Base-by-base conservation (phyloP, 2,329 filamentous ascomycete genomes). In the Diaporthe longicolla region DNA sequence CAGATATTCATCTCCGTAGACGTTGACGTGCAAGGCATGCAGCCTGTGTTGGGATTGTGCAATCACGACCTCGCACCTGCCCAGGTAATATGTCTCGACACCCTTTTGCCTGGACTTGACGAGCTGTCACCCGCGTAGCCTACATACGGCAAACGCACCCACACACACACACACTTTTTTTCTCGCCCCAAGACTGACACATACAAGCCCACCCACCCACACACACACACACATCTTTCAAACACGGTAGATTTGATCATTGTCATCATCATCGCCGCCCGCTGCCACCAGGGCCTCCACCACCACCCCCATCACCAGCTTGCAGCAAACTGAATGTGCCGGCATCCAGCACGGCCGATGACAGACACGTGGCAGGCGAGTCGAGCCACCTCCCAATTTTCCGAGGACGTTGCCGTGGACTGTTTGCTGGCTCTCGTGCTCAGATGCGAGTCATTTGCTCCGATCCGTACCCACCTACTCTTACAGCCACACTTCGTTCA, bases 381-480 rank as follows among this genome's bases (percentile, higher is more conserved):
- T 68, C 63, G 63, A 68, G 48, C 63, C 63, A 68, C 48, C 48
- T 68, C n/a, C 63, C 48, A 68, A 68, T 68, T 54, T 40, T 54
- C 63, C 45, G 63, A 68, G 7, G n/a, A 5, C 35, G 63, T 29
- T 68, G 45, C 63, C 48, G 37, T 26, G 48, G 70, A 71, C 32
- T 32, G 24, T 52, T 48, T 24, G 45, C 45, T 43, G 43, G 70
- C 45, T 61, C 69, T 71, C 48, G 57, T 61, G 48, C 57, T 24
- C 29, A 63, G 70, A 71, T 71, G 70, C 70, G 70, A 71, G 70
- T 71, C 70, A 71, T 71, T 71, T 37, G 59, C 45, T 7, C 63
- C 63, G 63, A 68, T 68, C 63, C 52, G 48, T 54, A 40, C 37
- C 45, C 63, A n/a, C 45, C 57, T 13, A 52, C 69, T 26, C 54